Evolutionary conservation across 257 asterid genomes (phyloP), one percentile per base, ranked within the genome.

Genomic region (Linaria vulgaris): DNA sequence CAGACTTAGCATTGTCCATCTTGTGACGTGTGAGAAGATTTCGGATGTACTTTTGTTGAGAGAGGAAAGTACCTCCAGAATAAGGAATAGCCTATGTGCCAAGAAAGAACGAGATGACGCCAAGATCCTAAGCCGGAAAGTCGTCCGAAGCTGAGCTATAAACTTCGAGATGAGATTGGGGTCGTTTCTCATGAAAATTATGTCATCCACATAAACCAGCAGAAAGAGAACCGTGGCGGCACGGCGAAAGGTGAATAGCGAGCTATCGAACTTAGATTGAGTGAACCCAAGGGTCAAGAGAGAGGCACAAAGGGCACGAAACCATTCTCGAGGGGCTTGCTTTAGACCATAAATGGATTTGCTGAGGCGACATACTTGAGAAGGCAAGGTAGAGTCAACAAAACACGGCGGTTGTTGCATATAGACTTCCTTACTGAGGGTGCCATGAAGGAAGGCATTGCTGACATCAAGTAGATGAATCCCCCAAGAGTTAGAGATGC

Each of bases 361-460:
- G 5, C 22, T 10, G 9, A 22, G n/a, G n/a, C n/a, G n/a, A n/a
- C n/a, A n/a, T n/a, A n/a, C n/a, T n/a, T n/a, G n/a, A n/a, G n/a
- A n/a, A n/a, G n/a, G n/a, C n/a, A n/a, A n/a, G n/a, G n/a, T n/a
- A n/a, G n/a, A n/a, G n/a, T n/a, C n/a, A n/a, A n/a, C n/a, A n/a
- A n/a, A n/a, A n/a, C n/a, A n/a, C n/a, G n/a, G n/a, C n/a, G n/a
- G n/a, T n/a, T n/a, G n/a, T n/a, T n/a, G n/a, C n/a, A n/a, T n/a
- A n/a, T n/a, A n/a, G n/a, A n/a, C n/a, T n/a, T n/a, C n/a, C n/a
- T n/a, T n/a, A n/a, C n/a, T n/a, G n/a, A n/a, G n/a, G n/a, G n/a
- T n/a, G n/a, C n/a, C n/a, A n/a, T 22, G 57, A 19, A 51, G 57
- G 21, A 51, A 51, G 3, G 57, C 57, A 20, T 51, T 17, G 30